Percentiles rank a stretch among this genome's conserved stretches.
phyloP scores from a whole-genome alignment of 2,329 filamentous ascomycete species.

The Paecilomyces sp. region DNA sequence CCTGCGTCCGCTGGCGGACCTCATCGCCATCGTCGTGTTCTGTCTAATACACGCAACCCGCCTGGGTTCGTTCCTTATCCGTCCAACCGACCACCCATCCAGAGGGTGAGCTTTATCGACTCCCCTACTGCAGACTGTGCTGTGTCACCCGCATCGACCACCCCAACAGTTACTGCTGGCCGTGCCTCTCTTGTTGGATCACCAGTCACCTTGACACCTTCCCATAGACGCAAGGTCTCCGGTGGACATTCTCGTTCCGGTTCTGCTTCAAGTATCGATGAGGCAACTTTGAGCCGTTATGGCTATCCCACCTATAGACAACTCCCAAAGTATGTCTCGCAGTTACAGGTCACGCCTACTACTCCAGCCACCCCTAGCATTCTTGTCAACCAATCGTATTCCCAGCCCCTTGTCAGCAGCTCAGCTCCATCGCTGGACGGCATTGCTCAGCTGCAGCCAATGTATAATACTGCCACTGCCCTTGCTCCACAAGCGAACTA shows the following conservation, averaged over 20 bases:
- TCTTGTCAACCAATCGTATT: slow-evolving; percentile 30
- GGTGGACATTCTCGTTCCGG: slow-evolving; percentile 49
- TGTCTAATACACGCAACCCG: slow-evolving; percentile 47
- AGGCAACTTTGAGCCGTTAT: slow-evolving; percentile 59
- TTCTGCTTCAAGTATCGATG: slow-evolving; percentile 63
- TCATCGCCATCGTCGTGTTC: slow-evolving; percentile 51
- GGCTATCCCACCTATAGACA: slow-evolving; percentile 81
- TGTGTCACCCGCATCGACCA: slow-evolving; percentile 39
- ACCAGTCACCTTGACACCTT: slow-evolving; percentile 50
- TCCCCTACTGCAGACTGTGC: slow-evolving; percentile 36
- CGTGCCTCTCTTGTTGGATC: slow-evolving; percentile 52
- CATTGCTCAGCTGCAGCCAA: slow-evolving; percentile 36
- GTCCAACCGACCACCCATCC: slow-evolving; percentile 34
- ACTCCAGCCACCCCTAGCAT: slow-evolving; percentile 32
- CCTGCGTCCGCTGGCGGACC: slow-evolving; percentile 43
- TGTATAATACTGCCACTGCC: slow-evolving; percentile 21
- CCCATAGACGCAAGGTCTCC: slow-evolving; percentile 32
- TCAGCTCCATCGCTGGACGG: slow-evolving; percentile 21
- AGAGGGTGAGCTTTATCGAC: slow-evolving; percentile 38
- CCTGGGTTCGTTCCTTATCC: slow-evolving; percentile 46
- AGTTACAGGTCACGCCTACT: slow-evolving; percentile 34
- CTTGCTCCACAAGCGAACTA: slow-evolving; percentile 21
- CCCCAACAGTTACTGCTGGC: slow-evolving; percentile 19
- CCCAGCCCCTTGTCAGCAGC: slow-evolving; percentile 23
- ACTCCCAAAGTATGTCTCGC: slow-evolving; percentile 53